Conservation (phyloP, 2,329 filamentous ascomycete genomes). For the Teratosphaeria destructans region DNA sequence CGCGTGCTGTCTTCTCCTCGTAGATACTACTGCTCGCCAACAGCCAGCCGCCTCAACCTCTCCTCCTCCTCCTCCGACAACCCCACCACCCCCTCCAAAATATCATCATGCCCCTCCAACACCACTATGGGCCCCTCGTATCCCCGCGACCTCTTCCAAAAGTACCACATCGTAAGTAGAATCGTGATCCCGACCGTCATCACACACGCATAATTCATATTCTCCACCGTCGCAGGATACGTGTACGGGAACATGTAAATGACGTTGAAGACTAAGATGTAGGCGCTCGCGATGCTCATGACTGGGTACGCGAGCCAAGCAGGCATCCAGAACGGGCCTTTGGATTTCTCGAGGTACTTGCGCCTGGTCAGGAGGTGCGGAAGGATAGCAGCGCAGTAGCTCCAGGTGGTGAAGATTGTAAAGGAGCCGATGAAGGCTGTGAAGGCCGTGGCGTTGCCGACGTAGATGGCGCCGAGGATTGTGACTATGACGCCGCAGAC, state of each 20-base stretch:
- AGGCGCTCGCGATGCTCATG: conserved; percentile 43
- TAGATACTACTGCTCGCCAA: neutral
- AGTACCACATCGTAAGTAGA: conserved; percentile 39
- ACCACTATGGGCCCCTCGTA: conserved; percentile 29
- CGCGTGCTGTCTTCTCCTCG: neutral
- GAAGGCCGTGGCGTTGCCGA: conserved; percentile 57
- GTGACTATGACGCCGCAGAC: conserved; percentile 42
- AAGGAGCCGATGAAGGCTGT: conserved; percentile 54
- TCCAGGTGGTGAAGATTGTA: conserved; percentile 44
- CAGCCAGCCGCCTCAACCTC: neutral
- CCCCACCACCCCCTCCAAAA: conserved; percentile 12
- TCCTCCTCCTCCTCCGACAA: neutral
- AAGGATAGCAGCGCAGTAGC: conserved; percentile 54
- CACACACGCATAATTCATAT: conserved; percentile 17
- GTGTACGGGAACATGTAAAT: conserved; percentile 37
- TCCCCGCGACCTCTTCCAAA: conserved; percentile 27
- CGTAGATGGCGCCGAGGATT: conserved; percentile 52
- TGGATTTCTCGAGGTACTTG: conserved; percentile 30
- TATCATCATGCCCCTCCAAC: conserved; percentile 17
- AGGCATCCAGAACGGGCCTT: conserved; percentile 50
- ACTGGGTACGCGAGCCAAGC: conserved; percentile 39
- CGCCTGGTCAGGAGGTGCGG: conserved; percentile 32
- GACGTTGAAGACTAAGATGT: conserved; percentile 51
- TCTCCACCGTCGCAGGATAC: neutral
- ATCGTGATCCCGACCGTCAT: conserved; percentile 43